Base-by-base conservation (phyloP, 176 grass and related monocot genomes). In the Oryza glumipatula region DNA sequence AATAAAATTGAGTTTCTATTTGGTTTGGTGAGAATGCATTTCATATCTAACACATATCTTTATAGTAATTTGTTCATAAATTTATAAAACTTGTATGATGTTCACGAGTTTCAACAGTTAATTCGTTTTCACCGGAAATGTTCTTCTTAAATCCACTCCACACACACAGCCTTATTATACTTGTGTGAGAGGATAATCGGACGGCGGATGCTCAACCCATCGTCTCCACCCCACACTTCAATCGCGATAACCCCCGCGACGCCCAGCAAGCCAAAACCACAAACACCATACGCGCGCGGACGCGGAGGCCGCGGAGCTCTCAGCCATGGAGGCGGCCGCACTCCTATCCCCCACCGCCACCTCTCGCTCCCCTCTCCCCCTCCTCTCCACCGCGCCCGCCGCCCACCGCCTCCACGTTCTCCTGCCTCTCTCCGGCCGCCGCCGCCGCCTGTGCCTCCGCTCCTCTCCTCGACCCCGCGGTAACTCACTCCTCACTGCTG, bases 321-420 rank as follows among this genome's bases (percentile, higher is more conserved):
- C 68, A 26, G 60, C 80, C 36, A 92, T 95, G 94, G 91, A 86
- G 85, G 84, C 65, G 43, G 78, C 82, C 2, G 81, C 71, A 46
- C 72, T 91, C 52, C 61, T 26, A 23, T 3, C 38, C 54, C 52
- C 47, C 32, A 2, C 47, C 30, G 4, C 82, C 78, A 45, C 84
- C 67, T 76, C 82, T 16, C 74, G 48, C 5, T 35, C 33, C 56
- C 64, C 67, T 16, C 76, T 86, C 33, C 88, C 76, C 44, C 68
- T 91, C 48, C 76, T 88, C 65, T 82, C 84, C 76, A 76, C 83
- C 47, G 77, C 87, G 16, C 10, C 82, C n/a, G 6, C 71, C 67
- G 24, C 26, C 71, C 30, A 15, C 26, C 60, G 73, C 69, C 56
- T 35, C 24, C 47, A 24, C 2, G 2, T 1, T 8, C 26, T 54